Base-by-base conservation (phyloP, 345 rosid genomes). In the Gossypium herbaceum region DNA sequence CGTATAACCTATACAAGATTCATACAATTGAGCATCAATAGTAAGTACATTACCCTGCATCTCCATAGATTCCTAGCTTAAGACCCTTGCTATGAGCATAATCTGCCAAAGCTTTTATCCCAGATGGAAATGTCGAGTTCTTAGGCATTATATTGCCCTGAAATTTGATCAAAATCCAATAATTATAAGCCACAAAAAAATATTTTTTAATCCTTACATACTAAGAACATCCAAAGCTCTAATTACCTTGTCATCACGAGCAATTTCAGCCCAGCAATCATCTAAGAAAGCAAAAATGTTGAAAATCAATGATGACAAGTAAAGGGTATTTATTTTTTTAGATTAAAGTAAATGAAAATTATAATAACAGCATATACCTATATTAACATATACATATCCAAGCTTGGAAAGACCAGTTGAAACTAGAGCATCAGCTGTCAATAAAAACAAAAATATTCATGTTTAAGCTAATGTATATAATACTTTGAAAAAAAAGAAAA, bases 181-280 rank as follows among this genome's bases (percentile, higher is more conserved):
- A 29, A 8, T 66, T 76, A 68, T 43, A 34, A 44, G 25, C 56
- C 67, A 20, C 54, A 62, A 20, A 20, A 45, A 2, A 4, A 5
- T 34, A 4, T 24, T 7, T 65, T 44, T 2, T 2, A 29, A 52
- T 80, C 15, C 19, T 57, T 9, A 22, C 7, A 22, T 22, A 13
- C 41, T 45, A 68, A 27, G 60, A 58, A 25, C 11, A 9, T 9
- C 1, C 8, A 12, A 4, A 7, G 58, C 58, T 5, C 93, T 89
- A 34, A 52, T 52, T 77, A 94, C 98, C 93, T 89, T 80, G 27
- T 43, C 58, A 76, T 90, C 97, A 55, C 98, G 92, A 81, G 82
- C 41, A 76, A 87, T 75, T 84, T 92, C 97, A 65, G 94, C 98
- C 98, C 98, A 94, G 78, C 98, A 91, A 82, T 94, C 98, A 85